A percentile compares a stretch with the other conserved stretches of the same genome.
Evolutionary conservation across 2,329 filamentous ascomycete species (phyloP).

Genomic region (Aspergillus sp.): DNA sequence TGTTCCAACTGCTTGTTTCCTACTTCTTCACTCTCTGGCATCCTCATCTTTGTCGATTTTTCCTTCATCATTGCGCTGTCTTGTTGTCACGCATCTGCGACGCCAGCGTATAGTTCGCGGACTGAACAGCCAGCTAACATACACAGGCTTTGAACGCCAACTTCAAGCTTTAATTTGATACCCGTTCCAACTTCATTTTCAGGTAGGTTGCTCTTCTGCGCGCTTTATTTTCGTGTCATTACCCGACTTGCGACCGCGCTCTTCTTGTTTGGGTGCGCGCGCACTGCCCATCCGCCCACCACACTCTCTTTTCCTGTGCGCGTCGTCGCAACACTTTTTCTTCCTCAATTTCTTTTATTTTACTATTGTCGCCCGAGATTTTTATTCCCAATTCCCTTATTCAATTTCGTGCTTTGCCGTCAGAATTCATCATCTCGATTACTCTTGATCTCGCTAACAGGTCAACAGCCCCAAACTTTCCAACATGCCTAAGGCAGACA

Average conservation of each 20-base stretch:
- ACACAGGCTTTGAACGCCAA: constrained; percentile 15
- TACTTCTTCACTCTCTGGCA: constrained; percentile 15
- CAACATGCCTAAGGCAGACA: constrained; percentile 67
- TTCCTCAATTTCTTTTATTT: constrained; percentile 3
- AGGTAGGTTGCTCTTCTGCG: constrained; percentile 18
- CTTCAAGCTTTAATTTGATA: constrained; percentile 8
- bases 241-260: constrained; percentile 24
- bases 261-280: constrained; percentile 21
- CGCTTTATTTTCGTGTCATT: constrained; percentile 19
- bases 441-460: constrained; percentile 5
- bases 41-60: constrained; percentile 22
- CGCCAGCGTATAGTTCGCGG: constrained; percentile 22
- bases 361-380: constrained; percentile 16
- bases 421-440: background rate
- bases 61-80: constrained; percentile 22
- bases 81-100: constrained; percentile 23
- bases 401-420: background rate
- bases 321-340: constrained; percentile 9
- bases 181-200: constrained; percentile 15
- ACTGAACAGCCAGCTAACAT: constrained; percentile 12
- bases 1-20: constrained; percentile 14
- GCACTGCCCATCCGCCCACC: constrained; percentile 12
- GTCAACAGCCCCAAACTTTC: constrained; percentile 24
- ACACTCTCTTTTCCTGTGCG: constrained; percentile 8
- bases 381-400: constrained; percentile 4